These are phyloP conservation scores for Sugiyamaella floridensis DNA, from an alignment of 805 yeast species.

Conservation along the genomic window DNA sequence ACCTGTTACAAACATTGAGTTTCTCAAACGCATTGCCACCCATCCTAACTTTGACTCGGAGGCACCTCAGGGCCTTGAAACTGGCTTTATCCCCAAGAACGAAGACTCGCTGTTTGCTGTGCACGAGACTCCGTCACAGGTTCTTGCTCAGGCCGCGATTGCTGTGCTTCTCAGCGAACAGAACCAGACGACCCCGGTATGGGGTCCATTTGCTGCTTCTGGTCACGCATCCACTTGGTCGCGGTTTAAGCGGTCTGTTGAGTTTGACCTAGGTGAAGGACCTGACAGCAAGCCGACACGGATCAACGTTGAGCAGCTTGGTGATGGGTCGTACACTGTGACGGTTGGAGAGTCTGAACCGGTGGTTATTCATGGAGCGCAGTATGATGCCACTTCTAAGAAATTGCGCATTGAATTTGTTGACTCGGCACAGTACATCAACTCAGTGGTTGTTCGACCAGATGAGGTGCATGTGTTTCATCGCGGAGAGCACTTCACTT, in stretches of 20 bases:
- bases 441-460: slow-evolving; percentile 19
- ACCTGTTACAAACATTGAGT: slow-evolving; percentile 29
- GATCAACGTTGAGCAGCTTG: slow-evolving; percentile 11
- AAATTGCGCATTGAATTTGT: slow-evolving; percentile 19
- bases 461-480: slow-evolving; percentile 25
- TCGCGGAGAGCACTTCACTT: slow-evolving; percentile 23
- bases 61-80: slow-evolving; percentile 25
- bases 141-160: slow-evolving; percentile 27
- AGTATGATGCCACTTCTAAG: slow-evolving; percentile 5
- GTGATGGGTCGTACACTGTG: slow-evolving; percentile 5
- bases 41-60: slow-evolving; percentile 25
- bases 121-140: slow-evolving; percentile 16
- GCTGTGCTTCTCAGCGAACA: slow-evolving; percentile 15
- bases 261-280: slow-evolving; percentile 10
- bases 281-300: neutral
- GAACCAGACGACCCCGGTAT: neutral
- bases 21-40: slow-evolving; percentile 24
- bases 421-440: slow-evolving; percentile 17
- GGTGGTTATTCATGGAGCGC: slow-evolving; percentile 7
- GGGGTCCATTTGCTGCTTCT: neutral
- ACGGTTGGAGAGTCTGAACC: slow-evolving; percentile 7
- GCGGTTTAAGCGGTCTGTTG: slow-evolving; percentile 11
- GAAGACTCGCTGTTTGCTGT: slow-evolving; percentile 16
- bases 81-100: slow-evolving; percentile 29
- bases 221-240: slow-evolving; percentile 10